Conservation (phyloP, 257 asterid genomes). For the Salvia splendens region DNA sequence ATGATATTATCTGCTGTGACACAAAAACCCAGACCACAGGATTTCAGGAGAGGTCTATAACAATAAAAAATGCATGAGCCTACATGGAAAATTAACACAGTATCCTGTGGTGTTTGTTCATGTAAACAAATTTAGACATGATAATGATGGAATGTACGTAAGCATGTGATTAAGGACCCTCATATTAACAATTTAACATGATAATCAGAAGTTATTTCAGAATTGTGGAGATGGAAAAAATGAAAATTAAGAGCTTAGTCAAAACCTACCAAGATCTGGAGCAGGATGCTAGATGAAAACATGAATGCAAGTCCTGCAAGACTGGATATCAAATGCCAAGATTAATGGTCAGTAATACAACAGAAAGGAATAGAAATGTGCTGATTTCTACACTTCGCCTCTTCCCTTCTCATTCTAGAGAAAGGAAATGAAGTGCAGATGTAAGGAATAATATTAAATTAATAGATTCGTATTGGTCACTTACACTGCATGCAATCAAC, state of each 20-base stretch:
- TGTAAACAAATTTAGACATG: neutral
- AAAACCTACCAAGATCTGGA: constrained; percentile 82
- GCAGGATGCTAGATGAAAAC: constrained; percentile 93
- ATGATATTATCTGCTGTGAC: neutral
- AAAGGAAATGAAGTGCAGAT: neutral
- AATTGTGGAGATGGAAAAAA: neutral
- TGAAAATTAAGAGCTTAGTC: neutral
- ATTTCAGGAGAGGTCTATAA: neutral
- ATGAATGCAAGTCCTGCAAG: constrained; percentile 99
- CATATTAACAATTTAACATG: neutral
- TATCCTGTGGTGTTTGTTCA: neutral
- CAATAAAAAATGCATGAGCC: neutral
- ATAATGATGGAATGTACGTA: neutral
- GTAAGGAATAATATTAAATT: constrained; percentile 22
- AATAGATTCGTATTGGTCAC: constrained; percentile 37
- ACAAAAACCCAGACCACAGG: constrained; percentile 1
- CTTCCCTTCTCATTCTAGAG: constrained; percentile 16
- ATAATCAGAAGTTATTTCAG: constrained; percentile 11
- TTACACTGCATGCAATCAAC: constrained; percentile 70
- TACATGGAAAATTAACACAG: constrained; percentile 3
- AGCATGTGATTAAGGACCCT: constrained; percentile 24
- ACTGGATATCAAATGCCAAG: constrained; percentile 51
- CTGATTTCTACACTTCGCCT: constrained; percentile 22
- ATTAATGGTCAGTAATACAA: constrained; percentile 20
- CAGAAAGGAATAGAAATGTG: constrained; percentile 19